Evolutionary conservation across 441 rosid genomes (phyloP), one percentile per base, ranked within the genome.

Genomic region (Syzygium malaccense): DNA sequence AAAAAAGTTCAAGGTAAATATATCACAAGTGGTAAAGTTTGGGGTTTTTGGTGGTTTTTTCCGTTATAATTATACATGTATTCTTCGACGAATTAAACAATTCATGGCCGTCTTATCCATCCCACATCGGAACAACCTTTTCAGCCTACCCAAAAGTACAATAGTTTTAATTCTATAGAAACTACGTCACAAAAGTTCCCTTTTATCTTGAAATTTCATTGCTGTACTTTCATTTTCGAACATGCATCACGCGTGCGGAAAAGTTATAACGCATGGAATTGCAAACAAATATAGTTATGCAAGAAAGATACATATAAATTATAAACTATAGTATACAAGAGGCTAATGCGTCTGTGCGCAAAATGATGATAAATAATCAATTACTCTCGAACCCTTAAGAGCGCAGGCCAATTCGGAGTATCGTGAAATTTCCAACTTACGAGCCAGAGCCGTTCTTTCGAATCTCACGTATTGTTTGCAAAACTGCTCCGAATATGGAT

Each of bases 371-470:
- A 0, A 33, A 33, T 33, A 3, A 33, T 68, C 30, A 1, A 30
- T 1, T 64, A 15, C 12, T 64, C 6, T n/a, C 9, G 5, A 64
- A 14, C 4, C 0, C 32, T 62, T 62, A 18, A 4, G 79, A 32
- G 12, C 3, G 4, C 23, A 13, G 1, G 37, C 4, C 1, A 3
- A 66, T 18, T 20, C 8, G 14, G 20, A 1, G 41, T 18, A 18
- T 18, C 6, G 23, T 66, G 45, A 66, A 32, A 33, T 19, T 32
- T 3, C 0, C 79, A 68, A 20, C 79, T 33, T 13, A 33, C 13
- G 13, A 68, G n/a, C 17, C 32, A 4, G 10, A 8, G 20, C 2
- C 26, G 2, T 33, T 68, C 23, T 33, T 33, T 8, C 5, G 33
- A 64, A 30, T 30, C 19, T 68, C 14, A 8, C 23, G 3, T 1